Evolutionary conservation across 2,329 filamentous ascomycete species (phyloP).

Genomic region (Cordyceps fumosorosea): DNA sequence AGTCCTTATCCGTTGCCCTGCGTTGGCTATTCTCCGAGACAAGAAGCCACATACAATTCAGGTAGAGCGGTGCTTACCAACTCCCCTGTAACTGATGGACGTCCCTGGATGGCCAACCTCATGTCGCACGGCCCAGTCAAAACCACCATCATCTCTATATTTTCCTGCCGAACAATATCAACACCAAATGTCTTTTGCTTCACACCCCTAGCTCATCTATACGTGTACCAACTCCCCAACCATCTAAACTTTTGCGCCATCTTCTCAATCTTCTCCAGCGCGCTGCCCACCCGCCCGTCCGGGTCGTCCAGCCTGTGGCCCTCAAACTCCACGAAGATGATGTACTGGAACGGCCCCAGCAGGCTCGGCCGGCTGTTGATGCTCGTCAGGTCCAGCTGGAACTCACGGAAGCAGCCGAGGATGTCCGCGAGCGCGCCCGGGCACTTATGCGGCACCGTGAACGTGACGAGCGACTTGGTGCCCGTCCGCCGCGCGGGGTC

Average conservation of each 20-base stretch:
- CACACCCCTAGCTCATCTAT: constrained; percentile 18
- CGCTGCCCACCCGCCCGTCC: constrained; percentile 51
- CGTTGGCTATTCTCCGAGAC: too few species aligned
- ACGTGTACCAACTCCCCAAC: constrained; percentile 59
- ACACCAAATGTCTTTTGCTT: background rate
- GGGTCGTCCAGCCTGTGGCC: constrained; percentile 48
- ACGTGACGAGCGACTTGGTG: constrained; percentile 71
- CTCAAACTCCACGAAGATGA: constrained; percentile 90
- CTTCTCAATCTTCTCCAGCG: constrained; percentile 49
- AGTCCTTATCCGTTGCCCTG: too few species aligned
- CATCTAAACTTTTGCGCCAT: constrained; percentile 60
- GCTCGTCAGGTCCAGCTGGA: constrained; percentile 75
- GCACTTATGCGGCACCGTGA: constrained; percentile 69
- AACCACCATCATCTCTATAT: background rate
- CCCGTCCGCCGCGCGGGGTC: constrained; percentile 21
- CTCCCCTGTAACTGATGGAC: too few species aligned
- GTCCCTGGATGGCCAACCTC: background rate
- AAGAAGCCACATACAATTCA: too few species aligned
- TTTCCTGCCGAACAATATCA: background rate
- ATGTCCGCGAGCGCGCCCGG: constrained; percentile 81
- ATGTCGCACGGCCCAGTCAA: background rate
- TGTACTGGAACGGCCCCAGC: constrained; percentile 73
- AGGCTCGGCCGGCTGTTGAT: constrained; percentile 83
- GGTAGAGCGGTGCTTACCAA: too few species aligned
- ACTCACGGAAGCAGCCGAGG: constrained; percentile 68